phyloP scores from a whole-genome alignment of 1,284 basidiomycete genomes.

The Pterulicium gracile region DNA sequence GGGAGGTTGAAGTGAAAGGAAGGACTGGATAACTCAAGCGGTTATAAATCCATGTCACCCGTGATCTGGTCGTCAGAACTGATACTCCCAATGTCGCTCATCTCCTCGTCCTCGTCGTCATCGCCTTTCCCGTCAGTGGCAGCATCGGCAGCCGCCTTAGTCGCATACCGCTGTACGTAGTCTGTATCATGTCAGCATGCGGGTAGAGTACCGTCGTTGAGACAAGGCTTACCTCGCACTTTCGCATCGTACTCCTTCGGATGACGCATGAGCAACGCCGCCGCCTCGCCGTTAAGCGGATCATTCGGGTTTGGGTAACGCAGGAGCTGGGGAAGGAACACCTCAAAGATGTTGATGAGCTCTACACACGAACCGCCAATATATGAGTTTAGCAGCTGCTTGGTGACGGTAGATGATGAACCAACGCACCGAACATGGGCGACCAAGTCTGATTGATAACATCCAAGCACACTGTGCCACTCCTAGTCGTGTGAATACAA shows the following conservation, averaged over 20 bases:
- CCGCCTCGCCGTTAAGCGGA: slow-evolving; percentile 95
- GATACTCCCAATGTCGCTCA: slow-evolving; percentile 88
- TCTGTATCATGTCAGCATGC: slow-evolving; percentile 33
- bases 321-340: slow-evolving; percentile 92
- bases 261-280: slow-evolving; percentile 92
- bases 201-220: not conserved
- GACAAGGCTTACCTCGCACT: slow-evolving; percentile 62
- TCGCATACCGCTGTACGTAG: slow-evolving; percentile 79
- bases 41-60: not conserved
- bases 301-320: slow-evolving; percentile 98
- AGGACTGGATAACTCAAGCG: not conserved
- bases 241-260: slow-evolving; percentile 90
- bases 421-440: slow-evolving; percentile 83
- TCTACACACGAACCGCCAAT: too few relatives aligned
- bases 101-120: slow-evolving; percentile 74
- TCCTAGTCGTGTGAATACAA: slow-evolving; percentile 39
- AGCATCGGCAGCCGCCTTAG: slow-evolving; percentile 69
- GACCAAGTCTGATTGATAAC: slow-evolving; percentile 99
- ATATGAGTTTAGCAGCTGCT: slow-evolving; percentile 5
- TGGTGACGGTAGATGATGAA: too few relatives aligned
- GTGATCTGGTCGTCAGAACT: slow-evolving; percentile 21
- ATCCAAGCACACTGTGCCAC: slow-evolving; percentile 91
- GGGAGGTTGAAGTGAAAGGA: not conserved
- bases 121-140: slow-evolving; percentile 39
- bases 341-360: slow-evolving; percentile 99